Evolutionary conservation across 257 asterid species (phyloP), one percentile per base, ranked within the genome.

Genomic region (Jacaranda mimosifolia): DNA sequence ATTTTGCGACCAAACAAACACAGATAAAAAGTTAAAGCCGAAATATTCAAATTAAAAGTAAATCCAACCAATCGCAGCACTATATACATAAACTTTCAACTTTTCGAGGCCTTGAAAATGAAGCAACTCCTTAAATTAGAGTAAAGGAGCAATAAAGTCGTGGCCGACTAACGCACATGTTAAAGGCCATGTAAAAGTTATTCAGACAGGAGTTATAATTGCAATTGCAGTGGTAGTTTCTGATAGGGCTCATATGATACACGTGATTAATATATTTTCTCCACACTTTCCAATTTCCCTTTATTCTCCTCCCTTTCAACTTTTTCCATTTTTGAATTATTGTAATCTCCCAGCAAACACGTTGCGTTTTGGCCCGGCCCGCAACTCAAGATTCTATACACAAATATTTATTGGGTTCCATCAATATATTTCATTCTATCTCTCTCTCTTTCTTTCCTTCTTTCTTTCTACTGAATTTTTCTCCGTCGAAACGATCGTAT

Each of bases 241-340:
- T 2, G 32, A 26, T 26, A 26, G 2, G 32, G 32, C 32, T 2
- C 32, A 26, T 77, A 79, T 79, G 49, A 13, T 35, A 63, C 78
- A 75, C 81, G 81, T 80, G 81, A 39, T 42, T 35, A 52, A 57
- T 65, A 59, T 21, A 60, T 38, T 32, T 26, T 45, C 13, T 59
- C 35, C 81, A 35, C 66, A 19, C 52, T 76, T 55, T 36, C 12
- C 35, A 4, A 0, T 46, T 57, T 46, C 36, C n/a, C 9, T 17
- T 45, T 21, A 5, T 8, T 45, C 12, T 4, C 1, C 42, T n/a
- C 60, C 57, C 21, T 71, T 39, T 13, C 68, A 12, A 62, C 45
- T 62, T 10, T 68, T 68, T 59, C 63, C 46, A 58, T 36, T 57
- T 17, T 43, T 58, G 48, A 48, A n/a, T 15, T 38, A 46, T 46